A percentile compares a stretch with the other conserved stretches of the same genome.
phyloP scores from a whole-genome alignment of 2,329 filamentous ascomycete genomes.

The Claviceps digitariae region DNA sequence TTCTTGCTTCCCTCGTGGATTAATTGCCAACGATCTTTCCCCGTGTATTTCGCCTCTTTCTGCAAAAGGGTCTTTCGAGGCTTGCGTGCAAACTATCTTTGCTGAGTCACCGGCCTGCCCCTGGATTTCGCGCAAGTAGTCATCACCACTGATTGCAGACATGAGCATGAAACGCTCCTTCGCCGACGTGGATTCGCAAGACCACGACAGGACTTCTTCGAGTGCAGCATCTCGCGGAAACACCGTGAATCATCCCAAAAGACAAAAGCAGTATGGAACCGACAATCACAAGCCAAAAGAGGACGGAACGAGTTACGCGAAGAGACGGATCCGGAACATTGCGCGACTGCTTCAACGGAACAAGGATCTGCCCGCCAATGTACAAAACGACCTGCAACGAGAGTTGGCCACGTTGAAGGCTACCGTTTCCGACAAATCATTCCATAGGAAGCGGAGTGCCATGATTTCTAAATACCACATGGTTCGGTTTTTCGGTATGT shows the following conservation, averaged over 20 bases:
- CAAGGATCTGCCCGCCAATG: constrained; percentile 51
- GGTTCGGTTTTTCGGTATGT: constrained; percentile 66
- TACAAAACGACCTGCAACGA: constrained; percentile 55
- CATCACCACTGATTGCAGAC: neutral
- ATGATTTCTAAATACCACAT: constrained; percentile 76
- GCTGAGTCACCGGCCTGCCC: neutral
- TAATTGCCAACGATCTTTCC: neutral
- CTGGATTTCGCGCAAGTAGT: neutral
- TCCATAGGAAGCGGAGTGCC: constrained; percentile 47
- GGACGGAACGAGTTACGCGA: constrained; percentile 45
- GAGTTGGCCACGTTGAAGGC: constrained; percentile 54
- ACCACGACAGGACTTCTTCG: constrained; percentile 1
- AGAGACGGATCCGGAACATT: constrained; percentile 58
- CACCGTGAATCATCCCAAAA: constrained; percentile 13
- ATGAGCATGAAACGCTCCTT: constrained; percentile 21
- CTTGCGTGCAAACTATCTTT: neutral
- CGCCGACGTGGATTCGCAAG: constrained; percentile 14
- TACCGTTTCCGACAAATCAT: constrained; percentile 45
- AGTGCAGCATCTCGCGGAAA: constrained; percentile 1
- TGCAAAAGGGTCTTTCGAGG: neutral
- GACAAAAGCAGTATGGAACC: constrained; percentile 20
- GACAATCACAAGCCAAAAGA: constrained; percentile 30
- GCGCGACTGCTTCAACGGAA: constrained; percentile 49
- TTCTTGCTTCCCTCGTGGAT: neutral
- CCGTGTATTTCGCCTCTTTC: neutral